Evolutionary conservation across 2,329 filamentous ascomycete genomes (phyloP).

Genomic region (Colletotrichum nymphaeae): DNA sequence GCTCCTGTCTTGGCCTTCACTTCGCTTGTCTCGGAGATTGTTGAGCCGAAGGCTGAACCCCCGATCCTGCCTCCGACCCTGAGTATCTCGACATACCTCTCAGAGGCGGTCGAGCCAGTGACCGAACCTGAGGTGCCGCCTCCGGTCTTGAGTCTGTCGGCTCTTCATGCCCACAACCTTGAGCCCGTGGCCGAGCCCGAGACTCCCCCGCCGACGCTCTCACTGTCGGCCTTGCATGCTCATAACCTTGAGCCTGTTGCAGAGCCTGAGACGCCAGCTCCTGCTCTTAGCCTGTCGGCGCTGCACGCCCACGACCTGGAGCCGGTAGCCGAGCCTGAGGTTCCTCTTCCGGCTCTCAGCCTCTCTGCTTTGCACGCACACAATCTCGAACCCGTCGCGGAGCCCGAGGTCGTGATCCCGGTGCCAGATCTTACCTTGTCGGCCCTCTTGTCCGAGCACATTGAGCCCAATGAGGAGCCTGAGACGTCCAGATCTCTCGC

Average conservation of each 20-base stretch:
- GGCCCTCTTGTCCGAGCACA: conserved; percentile 43
- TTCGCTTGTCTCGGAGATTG: conserved; percentile 55
- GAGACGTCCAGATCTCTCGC: conserved; percentile 34
- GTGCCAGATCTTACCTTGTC: conserved; percentile 44
- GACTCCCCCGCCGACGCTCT: conserved; percentile 39
- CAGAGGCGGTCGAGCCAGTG: conserved; percentile 53
- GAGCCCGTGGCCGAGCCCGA: conserved; percentile 42
- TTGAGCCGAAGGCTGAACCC: conserved; percentile 47
- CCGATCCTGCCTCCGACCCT: conserved; percentile 42
- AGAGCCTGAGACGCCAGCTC: conserved; percentile 37
- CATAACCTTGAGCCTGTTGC: conserved; percentile 44
- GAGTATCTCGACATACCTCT: conserved; percentile 50
- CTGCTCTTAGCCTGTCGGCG: conserved; percentile 39
- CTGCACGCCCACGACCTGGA: conserved; percentile 42
- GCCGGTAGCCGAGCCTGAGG: conserved; percentile 40
- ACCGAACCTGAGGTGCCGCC: conserved; percentile 34
- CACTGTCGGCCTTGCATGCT: conserved; percentile 43
- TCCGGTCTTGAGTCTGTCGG: conserved; percentile 35
- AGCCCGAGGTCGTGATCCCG: conserved; percentile 38
- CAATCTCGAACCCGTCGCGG: conserved; percentile 41
- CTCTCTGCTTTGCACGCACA: conserved; percentile 48
- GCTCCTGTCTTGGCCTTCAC: conserved; percentile 49
- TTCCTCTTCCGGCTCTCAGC: conserved; percentile 41
- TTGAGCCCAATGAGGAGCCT: conserved; percentile 48
- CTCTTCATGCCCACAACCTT: conserved; percentile 30